Base-by-base conservation (phyloP, 805 yeast species). In the Cyberlindnera subsufficiens region DNA sequence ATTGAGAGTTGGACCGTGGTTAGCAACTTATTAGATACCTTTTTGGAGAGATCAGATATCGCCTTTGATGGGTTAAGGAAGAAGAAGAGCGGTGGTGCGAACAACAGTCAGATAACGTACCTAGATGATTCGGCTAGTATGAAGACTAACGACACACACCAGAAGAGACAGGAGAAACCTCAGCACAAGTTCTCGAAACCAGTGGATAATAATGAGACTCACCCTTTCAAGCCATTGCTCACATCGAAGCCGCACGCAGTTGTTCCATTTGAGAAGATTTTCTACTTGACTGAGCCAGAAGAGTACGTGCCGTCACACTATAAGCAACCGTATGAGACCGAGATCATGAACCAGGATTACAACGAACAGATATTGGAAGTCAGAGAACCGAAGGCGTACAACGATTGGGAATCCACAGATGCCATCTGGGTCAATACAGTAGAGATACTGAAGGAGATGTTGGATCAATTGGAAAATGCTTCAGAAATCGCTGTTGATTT, bases 401-500 rank as follows among this genome's bases (percentile, higher is more conserved):
- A 66, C 35, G 78, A 82, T 8, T 88, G 96, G 95, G 74, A 70
- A 7, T 57, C 72, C 2, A 75, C 82, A 1, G 66, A 67, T 13
- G 82, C 91, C 13, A 71, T 67, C 2, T 87, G 93, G 86, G 85
- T 93, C 0, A 89, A 85, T 49, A 69, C 73, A 1, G 63, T 66
- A 1, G 79, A 72, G 18, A 64, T 67, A 19, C 60, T 93, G 20
- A 54, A 65, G 1, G 61, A 58, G 6, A 75, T 93, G 83, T 50
- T 87, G 1, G 58, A 64, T 1, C 74, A 71, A 6, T 67, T 93
- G 36, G 59, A 62, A 40, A 56, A 60, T 4, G 70, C 72, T 43
- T 64, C 69, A 2, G 95, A 78, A 43, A 76, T 93, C 32, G 99
- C 98, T 2, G 83, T 93, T 14, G 99, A 93, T 71, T 74, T 93